Percentiles rank a stretch among this genome's conserved stretches.
Conservation (phyloP, 164 flowering plant genomes). For the Vitis rotundifolia region DNA sequence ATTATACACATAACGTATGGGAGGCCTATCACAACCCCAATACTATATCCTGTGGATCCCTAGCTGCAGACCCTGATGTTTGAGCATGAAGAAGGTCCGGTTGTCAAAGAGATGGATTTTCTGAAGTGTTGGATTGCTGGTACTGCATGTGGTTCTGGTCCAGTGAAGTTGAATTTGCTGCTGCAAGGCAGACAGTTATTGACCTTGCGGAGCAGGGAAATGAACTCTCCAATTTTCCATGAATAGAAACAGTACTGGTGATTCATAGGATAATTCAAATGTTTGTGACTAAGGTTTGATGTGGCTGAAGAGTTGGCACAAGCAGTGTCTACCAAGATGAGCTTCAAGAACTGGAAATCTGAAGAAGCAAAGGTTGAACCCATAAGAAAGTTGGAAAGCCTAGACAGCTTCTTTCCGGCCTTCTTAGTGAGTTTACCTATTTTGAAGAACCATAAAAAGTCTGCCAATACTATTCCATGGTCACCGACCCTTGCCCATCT, state of each 20-base stretch:
- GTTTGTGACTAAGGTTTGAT: background rate
- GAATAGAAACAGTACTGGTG: conserved; percentile 5
- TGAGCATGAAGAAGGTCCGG: too few relatives aligned
- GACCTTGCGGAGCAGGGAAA: conserved; percentile 44
- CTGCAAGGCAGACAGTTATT: conserved; percentile 68
- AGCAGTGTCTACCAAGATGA: too few relatives aligned
- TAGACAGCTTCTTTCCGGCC: conserved; percentile 94
- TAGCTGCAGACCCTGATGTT: too few relatives aligned
- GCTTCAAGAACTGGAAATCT: too few relatives aligned
- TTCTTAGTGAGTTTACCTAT: conserved; percentile 94
- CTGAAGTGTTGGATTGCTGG: conserved; percentile 94
- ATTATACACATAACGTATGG: too few relatives aligned
- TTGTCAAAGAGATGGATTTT: conserved; percentile 68
- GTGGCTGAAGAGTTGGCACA: too few relatives aligned
- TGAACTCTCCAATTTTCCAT: conserved; percentile 15
- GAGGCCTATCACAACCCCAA: too few relatives aligned
- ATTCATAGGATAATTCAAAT: conserved; percentile 15
- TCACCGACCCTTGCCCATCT: conserved; percentile 44
- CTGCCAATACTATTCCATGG: too few relatives aligned
- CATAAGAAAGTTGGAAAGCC: conserved; percentile 97
- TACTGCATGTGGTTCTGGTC: conserved; percentile 68
- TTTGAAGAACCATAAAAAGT: conserved; percentile 55
- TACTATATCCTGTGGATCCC: too few relatives aligned
- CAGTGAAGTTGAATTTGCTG: conserved; percentile 94
- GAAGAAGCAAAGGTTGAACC: conserved; percentile 24